A percentile compares a stretch with the other conserved stretches of the same genome.
phyloP scores from a whole-genome alignment of 2,329 filamentous ascomycete species.

The Colletotrichum sp. region DNA sequence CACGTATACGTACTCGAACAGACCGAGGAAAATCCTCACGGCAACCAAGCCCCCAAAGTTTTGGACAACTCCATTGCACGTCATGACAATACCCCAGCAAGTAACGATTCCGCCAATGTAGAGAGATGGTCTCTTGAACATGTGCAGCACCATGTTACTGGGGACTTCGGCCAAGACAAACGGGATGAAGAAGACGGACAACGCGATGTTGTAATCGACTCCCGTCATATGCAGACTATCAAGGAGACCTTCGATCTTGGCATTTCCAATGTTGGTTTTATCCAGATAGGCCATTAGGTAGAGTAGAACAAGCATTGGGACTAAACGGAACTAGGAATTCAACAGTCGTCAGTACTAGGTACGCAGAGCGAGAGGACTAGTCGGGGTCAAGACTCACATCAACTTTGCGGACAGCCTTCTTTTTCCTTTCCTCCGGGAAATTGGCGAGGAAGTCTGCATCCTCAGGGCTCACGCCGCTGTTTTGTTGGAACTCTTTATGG shows the following conservation, averaged over 20 bases:
- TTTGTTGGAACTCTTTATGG: conserved; percentile 27
- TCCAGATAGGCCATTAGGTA: conserved; percentile 36
- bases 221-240: conserved; percentile 53
- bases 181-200: conserved; percentile 67
- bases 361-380: too few species aligned
- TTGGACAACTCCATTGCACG: conserved; percentile 38
- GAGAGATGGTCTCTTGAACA: conserved; percentile 44
- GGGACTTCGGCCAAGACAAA: conserved; percentile 56
- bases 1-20: conserved; percentile 36
- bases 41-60: conserved; percentile 45
- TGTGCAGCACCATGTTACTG: conserved; percentile 43
- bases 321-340: conserved; percentile 24
- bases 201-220: conserved; percentile 64
- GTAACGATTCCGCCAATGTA: conserved; percentile 44
- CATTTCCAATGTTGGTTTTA: conserved; percentile 51
- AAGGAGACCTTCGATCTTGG: conserved; percentile 58
- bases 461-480: conserved; percentile 25
- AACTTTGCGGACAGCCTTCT: conserved; percentile 34
- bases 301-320: conserved; percentile 34
- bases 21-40: conserved; percentile 43
- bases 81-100: conserved; percentile 43
- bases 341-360: not conserved
- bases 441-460: conserved; percentile 35
- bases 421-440: conserved; percentile 33
- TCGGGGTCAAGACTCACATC: conserved; percentile 23